Evolutionary conservation across 441 rosid genomes (phyloP).

Genomic region (Jatropha multifida): DNA sequence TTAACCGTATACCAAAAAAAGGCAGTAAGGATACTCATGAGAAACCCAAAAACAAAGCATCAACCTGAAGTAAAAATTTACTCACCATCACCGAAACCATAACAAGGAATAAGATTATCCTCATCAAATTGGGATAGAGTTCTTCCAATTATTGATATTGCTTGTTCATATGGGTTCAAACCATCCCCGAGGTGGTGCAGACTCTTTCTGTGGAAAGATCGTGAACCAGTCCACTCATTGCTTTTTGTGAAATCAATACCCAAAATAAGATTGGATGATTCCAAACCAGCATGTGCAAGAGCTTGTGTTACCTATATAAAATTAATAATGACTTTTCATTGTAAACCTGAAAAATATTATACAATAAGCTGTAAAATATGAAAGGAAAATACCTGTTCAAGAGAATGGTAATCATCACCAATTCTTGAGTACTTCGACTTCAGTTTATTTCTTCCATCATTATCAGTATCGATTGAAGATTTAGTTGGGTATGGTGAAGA

Average conservation of each 20-base stretch:
- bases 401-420: conserved; percentile 35
- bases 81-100: conserved; percentile 78
- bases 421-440: conserved; percentile 33
- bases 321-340: too few species aligned
- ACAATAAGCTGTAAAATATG: not conserved
- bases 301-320: conserved; percentile 60
- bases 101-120: conserved; percentile 74
- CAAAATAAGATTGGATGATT: conserved; percentile 85
- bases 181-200: conserved; percentile 53
- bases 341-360: not conserved
- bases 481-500: conserved; percentile 13
- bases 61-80: not conserved
- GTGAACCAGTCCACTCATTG: conserved; percentile 82
- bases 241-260: conserved; percentile 91
- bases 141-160: conserved; percentile 66
- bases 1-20: not conserved
- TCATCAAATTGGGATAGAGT: conserved; percentile 66
- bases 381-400: conserved; percentile 29
- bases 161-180: conserved; percentile 71
- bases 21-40: too few species aligned
- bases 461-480: conserved; percentile 15
- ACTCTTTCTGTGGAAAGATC: conserved; percentile 54
- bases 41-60: too few species aligned
- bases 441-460: conserved; percentile 25
- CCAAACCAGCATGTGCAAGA: conserved; percentile 74